phyloP scores from a whole-genome alignment of 2,329 filamentous ascomycete genomes.

The Penicillium sp. region DNA sequence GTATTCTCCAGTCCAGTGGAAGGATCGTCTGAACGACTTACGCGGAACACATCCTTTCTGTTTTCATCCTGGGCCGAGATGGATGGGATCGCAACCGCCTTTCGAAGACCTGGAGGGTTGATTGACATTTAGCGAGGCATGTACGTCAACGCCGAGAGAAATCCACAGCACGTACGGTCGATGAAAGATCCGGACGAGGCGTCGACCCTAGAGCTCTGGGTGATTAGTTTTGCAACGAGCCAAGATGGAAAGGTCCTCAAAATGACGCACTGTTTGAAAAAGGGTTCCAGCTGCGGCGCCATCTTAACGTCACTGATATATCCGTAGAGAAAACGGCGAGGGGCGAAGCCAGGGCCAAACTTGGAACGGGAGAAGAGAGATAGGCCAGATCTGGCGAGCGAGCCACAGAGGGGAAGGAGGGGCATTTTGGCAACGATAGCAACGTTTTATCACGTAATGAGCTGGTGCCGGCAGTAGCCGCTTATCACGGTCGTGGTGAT shows the following conservation, averaged over 20 bases:
- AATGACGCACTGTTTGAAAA: slow-evolving; percentile 73
- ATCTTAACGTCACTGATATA: slow-evolving; percentile 56
- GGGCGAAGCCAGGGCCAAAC: slow-evolving; percentile 10
- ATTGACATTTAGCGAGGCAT: too few relatives aligned
- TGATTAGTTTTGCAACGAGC: not conserved
- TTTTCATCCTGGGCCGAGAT: slow-evolving; percentile 86
- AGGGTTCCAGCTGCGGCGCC: slow-evolving; percentile 84
- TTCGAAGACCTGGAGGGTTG: slow-evolving; percentile 54
- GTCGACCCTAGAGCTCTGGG: slow-evolving; percentile 56
- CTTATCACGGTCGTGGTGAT: slow-evolving; percentile 14
- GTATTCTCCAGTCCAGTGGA: too few relatives aligned
- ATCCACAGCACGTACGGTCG: slow-evolving; percentile 52
- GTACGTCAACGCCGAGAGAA: too few relatives aligned
- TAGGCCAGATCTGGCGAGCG: slow-evolving; percentile 18
- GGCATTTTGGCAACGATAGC: slow-evolving; percentile 25
- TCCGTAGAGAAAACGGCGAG: slow-evolving; percentile 41
- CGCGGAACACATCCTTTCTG: slow-evolving; percentile 82
- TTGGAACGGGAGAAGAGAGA: slow-evolving; percentile 14
- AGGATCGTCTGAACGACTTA: slow-evolving; percentile 28
- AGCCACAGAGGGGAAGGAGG: slow-evolving; percentile 32
- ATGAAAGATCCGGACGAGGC: slow-evolving; percentile 73
- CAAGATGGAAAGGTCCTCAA: too few relatives aligned
- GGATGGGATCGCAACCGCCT: slow-evolving; percentile 93
- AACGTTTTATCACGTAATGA: slow-evolving; percentile 26
- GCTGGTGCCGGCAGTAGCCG: slow-evolving; percentile 17